Base-by-base conservation (phyloP, 116 monocot species). In the Trichopus zeylanicus region DNA sequence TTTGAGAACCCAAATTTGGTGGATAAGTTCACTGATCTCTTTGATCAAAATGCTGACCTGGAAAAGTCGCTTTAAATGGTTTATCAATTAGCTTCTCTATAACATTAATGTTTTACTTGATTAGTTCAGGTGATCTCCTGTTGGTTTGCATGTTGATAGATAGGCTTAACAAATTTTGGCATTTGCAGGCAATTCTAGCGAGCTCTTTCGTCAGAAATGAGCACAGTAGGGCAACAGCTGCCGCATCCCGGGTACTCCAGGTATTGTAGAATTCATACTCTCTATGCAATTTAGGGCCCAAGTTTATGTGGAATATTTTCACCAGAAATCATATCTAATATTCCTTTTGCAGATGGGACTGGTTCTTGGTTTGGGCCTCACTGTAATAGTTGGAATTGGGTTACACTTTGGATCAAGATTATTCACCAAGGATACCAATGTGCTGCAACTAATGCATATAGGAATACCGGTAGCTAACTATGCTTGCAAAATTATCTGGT, bases 391-490 rank as follows among this genome's bases (percentile, higher is more conserved):
- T 51, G 88, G 81, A 54, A 38, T 73, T 21, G 67, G 88, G 10
- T 67, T 89, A 66, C 75, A 67, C 33, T 72, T 78, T 67, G 72
- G 59, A 23, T 76, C 84, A 5, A 73, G 48, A 48, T 60, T 89
- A 67, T 89, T 89, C 59, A 89, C 88, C 25, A 78, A 75, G 15
- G 84, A 89, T 77, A 69, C 42, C 11, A 34, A 61, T 38, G 88
- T 89, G 20, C 67, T 89, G 18, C 74, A 70, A 26, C 73, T 81
- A 46, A 80, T 89, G 61, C 68, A 89, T 61, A 70, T 75, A 35
- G 88, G 80, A 62, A 75, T 89, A 20, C 88, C 88, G 68, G 88
- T 89, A 84, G n/a, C n/a, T n/a, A n/a, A n/a, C n/a, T n/a, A n/a
- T n/a, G n/a, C n/a, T n/a, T n/a, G n/a, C n/a, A n/a, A n/a, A n/a